Base-by-base conservation (phyloP, 371 early-diverging fungal species). In the Syncephalastrum monosporum region DNA sequence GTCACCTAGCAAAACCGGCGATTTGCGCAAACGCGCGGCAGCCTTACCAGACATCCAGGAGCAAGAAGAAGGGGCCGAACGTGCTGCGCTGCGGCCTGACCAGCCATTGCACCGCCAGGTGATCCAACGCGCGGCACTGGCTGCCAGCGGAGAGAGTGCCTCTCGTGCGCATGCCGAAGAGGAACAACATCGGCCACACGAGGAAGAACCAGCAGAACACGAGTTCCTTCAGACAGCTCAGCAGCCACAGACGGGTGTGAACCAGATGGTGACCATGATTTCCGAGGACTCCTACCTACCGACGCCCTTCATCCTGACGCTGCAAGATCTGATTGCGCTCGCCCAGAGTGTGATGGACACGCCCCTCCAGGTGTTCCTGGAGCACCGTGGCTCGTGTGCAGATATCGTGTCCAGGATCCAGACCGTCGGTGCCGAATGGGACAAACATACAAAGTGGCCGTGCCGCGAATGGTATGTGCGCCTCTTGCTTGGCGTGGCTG, bases 251-350 rank as follows among this genome's bases (percentile, higher is more conserved):
- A 42, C 16, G 29, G 23, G 25, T 38, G 64, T 71, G 25, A 72
- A 65, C 45, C 69, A 78, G 29, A 69, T 74, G 41, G 59, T 82
- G 3, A 78, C 79, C 6, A 55, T 51, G 58, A 58, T 58, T 14
- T 81, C 85, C 3, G 85, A 84, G 62, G 85, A 84, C 29, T 75
- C 82, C 3, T 84, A 83, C 42, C 63, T 78, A 46, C 82, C 83
- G 23, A 83, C 85, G 1, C 85, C 83, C 0, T 85, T 85, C 57
- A 82, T 85, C 5, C 53, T 83, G 21, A 79, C 85, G 0, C 47
- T 85, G 4, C 85, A 85, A 50, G 82, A 83, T 16, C 61, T 85
- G 23, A 82, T 83, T 17, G 55, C 72, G 1, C 65, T 82, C 4
- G 81, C 83, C 0, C 85, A 85, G 47, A 67, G 72, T 45, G 75